Base-by-base conservation (phyloP, 2,329 filamentous ascomycete genomes). In the Aspergillus sclerotialis region DNA sequence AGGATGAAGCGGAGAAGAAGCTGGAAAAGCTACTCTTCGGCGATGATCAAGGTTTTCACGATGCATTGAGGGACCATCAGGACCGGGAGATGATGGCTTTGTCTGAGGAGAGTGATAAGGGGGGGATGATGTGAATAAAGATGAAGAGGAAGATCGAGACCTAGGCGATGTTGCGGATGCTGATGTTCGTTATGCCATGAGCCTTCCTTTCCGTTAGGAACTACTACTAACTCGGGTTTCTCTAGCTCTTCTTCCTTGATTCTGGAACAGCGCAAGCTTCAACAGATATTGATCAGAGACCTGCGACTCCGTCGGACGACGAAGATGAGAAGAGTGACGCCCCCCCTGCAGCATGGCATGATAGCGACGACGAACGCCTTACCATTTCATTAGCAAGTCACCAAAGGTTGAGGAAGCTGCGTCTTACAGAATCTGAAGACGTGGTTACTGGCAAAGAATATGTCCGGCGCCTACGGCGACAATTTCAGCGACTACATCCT, bases 361-460 rank as follows among this genome's bases (percentile, higher is more conserved):
- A 98, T 58, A 96, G 89, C 60, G 92, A 98, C 51, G 92, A 98
- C 55, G 92, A 96, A 55, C 76, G 85, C 35, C 68, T 95, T 42
- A 76, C 79, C 5, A 74, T 98, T 31, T 96, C 90, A 10, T 72
- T 98, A 25, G 83, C 86, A 3, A 75, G 78, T 16, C 79, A 82
- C 28, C 76, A 79, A 30, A 76, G 84, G 44, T 61, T 95, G 55
- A 78, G 89, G 46, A 96, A 96, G 62, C 69, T 98, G 42, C 76
- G 92, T 41, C 70, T 80, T 32, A 81, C 78, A 2, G 87, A 90
- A 53, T 76, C 75, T 1, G 92, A 98, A 52, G 92, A 98, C 58
- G 58, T 94, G 8, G 77, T 98, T 43, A 86, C 69, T 47, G 92
- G 92, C 30, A 80, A 78, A 42, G 90, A 95, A 59, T 98, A 98